Evolutionary conservation across 1,284 basidiomycete genomes (phyloP).

Genomic region (Cronartium quercuum): DNA sequence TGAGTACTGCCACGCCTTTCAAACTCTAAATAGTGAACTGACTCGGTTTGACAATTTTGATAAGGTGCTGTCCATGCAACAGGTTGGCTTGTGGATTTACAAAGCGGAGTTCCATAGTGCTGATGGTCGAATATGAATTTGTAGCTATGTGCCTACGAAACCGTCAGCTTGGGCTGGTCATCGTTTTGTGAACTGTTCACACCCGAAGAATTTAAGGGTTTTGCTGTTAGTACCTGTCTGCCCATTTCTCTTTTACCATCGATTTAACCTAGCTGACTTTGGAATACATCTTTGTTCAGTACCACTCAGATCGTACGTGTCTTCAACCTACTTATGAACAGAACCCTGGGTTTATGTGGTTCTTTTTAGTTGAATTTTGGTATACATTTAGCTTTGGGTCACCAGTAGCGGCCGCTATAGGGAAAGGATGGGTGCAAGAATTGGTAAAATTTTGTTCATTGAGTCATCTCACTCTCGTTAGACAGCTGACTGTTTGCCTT

Average conservation of each 20-base stretch:
- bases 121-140: background rate
- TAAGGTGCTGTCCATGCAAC: slow-evolving; percentile 44
- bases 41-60: slow-evolving; percentile 13
- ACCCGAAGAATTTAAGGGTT: slow-evolving; percentile 62
- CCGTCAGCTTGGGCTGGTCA: slow-evolving; percentile 53
- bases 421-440: slow-evolving; percentile 53
- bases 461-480: slow-evolving; percentile 47
- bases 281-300: slow-evolving; percentile 40
- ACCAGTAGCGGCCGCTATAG: slow-evolving; percentile 50
- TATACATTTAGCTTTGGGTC: slow-evolving; percentile 46
- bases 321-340: background rate
- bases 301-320: slow-evolving; percentile 46
- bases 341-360: background rate
- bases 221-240: slow-evolving; percentile 53
- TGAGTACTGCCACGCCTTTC: slow-evolving; percentile 48
- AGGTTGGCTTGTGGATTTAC: slow-evolving; percentile 59
- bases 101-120: slow-evolving; percentile 41
- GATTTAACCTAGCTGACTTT: slow-evolving; percentile 48
- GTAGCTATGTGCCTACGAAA: slow-evolving; percentile 46
- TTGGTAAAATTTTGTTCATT: slow-evolving; percentile 40
- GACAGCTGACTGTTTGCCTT: slow-evolving; percentile 28
- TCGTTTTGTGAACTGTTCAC: slow-evolving; percentile 59
- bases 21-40: slow-evolving; percentile 50
- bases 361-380: slow-evolving; percentile 33
- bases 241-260: background rate